A percentile compares a stretch with the other conserved stretches of the same genome.
These are phyloP conservation scores for Daldinia caldariorum DNA, from an alignment of 495 filamentous ascomycete species.

Conservation along the genomic window DNA sequence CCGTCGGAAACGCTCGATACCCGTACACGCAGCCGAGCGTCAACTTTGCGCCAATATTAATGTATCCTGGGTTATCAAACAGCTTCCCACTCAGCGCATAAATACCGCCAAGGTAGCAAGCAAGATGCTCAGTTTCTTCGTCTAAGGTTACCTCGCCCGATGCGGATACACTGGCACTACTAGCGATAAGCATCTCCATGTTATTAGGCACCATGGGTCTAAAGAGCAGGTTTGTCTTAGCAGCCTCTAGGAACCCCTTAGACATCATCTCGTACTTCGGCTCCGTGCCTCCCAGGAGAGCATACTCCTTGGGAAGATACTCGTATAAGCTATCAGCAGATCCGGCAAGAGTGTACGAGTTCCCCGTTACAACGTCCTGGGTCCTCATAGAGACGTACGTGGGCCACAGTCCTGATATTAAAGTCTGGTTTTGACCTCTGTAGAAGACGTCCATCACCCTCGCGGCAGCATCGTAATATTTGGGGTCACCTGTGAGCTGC, in stretches of 20 bases:
- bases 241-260: constrained; percentile 69
- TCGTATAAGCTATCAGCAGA: constrained; percentile 88
- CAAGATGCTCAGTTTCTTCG: constrained; percentile 57
- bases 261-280: constrained; percentile 83
- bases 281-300: constrained; percentile 78
- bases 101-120: constrained; percentile 87
- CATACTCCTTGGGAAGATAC: constrained; percentile 78
- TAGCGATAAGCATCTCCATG: constrained; percentile 75
- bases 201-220: constrained; percentile 78
- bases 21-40: constrained; percentile 90
- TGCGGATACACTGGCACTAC: constrained; percentile 49
- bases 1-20: constrained; percentile 77
- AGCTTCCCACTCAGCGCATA: constrained; percentile 81
- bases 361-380: constrained; percentile 50
- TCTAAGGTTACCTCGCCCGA: constrained; percentile 45
- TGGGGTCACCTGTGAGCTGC: constrained; percentile 83
- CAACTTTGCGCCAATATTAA: constrained; percentile 76
- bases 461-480: constrained; percentile 91
- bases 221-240: constrained; percentile 76
- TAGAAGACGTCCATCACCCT: constrained; percentile 83
- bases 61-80: constrained; percentile 72
- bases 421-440: constrained; percentile 71
- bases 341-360: constrained; percentile 74
- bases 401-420: constrained; percentile 87
- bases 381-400: constrained; percentile 69